These are phyloP conservation scores for Ogataea philodendri DNA, from an alignment of 805 yeast genomes.

Conservation along the genomic window DNA sequence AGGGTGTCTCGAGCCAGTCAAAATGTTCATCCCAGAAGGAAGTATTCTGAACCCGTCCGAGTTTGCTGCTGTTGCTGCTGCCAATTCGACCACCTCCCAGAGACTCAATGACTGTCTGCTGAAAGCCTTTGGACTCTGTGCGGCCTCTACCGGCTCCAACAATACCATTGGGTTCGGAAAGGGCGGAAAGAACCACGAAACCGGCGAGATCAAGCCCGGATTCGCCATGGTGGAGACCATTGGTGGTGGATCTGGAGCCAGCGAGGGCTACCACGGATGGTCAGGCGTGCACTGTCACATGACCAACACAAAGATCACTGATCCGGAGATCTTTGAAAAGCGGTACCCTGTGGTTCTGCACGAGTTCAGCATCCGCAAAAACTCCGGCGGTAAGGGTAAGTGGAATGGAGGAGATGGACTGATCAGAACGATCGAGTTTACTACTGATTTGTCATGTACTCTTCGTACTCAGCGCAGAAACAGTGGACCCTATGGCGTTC, in stretches of 20 bases:
- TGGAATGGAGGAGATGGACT: constrained; percentile 52
- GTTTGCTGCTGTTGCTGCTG: constrained; percentile 42
- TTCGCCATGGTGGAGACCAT: constrained; percentile 44
- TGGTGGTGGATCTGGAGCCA: constrained; percentile 56
- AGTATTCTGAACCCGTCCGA: constrained; percentile 40
- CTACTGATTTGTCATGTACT: constrained; percentile 41
- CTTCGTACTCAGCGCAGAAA: constrained; percentile 52
- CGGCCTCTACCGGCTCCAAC: constrained; percentile 89
- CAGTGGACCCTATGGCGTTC: constrained; percentile 51
- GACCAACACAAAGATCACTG: constrained; percentile 55
- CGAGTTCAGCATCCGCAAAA: constrained; percentile 42
- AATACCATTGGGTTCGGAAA: constrained; percentile 84
- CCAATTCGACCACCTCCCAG: constrained; percentile 75
- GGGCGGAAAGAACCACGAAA: constrained; percentile 37
- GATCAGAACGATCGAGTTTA: constrained; percentile 45
- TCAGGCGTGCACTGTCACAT: constrained; percentile 52
- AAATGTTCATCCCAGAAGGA: constrained; percentile 32
- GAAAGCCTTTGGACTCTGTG: constrained; percentile 77
- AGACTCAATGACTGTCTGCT: constrained; percentile 79
- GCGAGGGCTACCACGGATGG: constrained; percentile 34
- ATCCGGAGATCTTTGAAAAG: constrained; percentile 50
- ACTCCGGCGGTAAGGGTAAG: constrained; percentile 49
- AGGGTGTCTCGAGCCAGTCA: constrained; percentile 41
- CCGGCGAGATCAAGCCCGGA: constrained; percentile 14
- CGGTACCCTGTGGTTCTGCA: constrained; percentile 49